phyloP scores from a whole-genome alignment of 257 asterid species.

The Sherardia arvensis region DNA sequence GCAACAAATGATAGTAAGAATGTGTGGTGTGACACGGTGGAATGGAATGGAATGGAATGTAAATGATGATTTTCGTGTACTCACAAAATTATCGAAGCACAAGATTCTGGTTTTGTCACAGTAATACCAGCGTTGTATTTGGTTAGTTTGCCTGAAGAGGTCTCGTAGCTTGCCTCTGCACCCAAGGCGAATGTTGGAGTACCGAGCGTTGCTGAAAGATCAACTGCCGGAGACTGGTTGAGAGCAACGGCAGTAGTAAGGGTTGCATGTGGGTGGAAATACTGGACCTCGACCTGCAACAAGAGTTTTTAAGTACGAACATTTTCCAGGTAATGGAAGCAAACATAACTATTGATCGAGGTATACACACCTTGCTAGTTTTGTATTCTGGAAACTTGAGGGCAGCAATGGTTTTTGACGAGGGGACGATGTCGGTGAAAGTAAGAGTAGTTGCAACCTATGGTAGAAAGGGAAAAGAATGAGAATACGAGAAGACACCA shows the following conservation, averaged over 20 bases:
- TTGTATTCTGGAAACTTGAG: slow-evolving; percentile 62
- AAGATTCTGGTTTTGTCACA: slow-evolving; percentile 61
- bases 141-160: slow-evolving; percentile 48
- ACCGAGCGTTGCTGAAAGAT: slow-evolving; percentile 60
- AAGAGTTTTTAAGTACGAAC: slow-evolving; percentile 1
- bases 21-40: background rate
- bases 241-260: slow-evolving; percentile 59
- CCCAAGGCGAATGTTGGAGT: slow-evolving; percentile 82
- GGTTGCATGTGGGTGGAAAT: slow-evolving; percentile 79
- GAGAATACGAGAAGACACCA: slow-evolving; percentile 10
- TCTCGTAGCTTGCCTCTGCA: slow-evolving; percentile 79
- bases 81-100: slow-evolving; percentile 68
- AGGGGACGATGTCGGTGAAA: slow-evolving; percentile 45
- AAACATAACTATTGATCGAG: background rate
- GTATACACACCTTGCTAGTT: slow-evolving; percentile 64
- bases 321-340: slow-evolving; percentile 1
- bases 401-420: slow-evolving; percentile 61
- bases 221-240: slow-evolving; percentile 54
- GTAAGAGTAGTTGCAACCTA: slow-evolving; percentile 61
- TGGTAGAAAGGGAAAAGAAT: slow-evolving; percentile 12
- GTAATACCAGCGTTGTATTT: slow-evolving; percentile 81
- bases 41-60: background rate
- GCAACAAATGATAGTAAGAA: background rate
- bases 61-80: slow-evolving; percentile 12
- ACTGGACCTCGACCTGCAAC: slow-evolving; percentile 66